Base-by-base conservation (phyloP, 2,329 filamentous ascomycete genomes). In the Chalaropsis ovoidea region DNA sequence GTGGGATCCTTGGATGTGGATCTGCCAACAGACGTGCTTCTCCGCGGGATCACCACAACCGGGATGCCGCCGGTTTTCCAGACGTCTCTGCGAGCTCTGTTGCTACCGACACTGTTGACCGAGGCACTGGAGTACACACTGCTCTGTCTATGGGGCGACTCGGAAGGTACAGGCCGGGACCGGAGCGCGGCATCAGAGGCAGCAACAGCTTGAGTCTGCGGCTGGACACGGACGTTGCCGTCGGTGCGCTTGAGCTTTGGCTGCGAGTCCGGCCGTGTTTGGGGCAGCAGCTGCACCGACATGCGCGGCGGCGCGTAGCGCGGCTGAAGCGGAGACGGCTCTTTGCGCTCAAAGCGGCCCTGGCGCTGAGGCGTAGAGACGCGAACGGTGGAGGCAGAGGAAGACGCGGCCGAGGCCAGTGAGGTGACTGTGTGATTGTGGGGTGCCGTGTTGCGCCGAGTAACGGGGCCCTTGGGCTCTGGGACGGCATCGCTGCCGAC, bases 31-130 rank as follows among this genome's bases (percentile, higher is more conserved):
- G 82, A 85, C 6, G 83, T 81, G 17, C 74, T 76, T 17, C 84
- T 81, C 65, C 82, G 80, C 6, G 84, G 84, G 62, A 87, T 80
- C 22, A 87, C 77, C 6, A 86, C 78, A 7, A 87, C 84, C 1
- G 84, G 84, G 10, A 87, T 83, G 1, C 77, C 82, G 7, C 84
- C 84, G 64, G 74, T 81, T 69, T 81, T 85, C 76, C 80, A 79
- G 2, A 86, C 75, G 41, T 85, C 82, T 17, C 80, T 79, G n/a
- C 84, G 77, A 3, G 82, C 81, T 69, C 77, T 82, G 7, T 76
- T 76, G 69, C 81, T 85, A 0, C 79, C 77, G 2, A 80, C 74
- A 5, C 82, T 82, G 68, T 76, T 81, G 27, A 72, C 69, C 0
- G 81, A 81, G 2, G 74, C 73, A 45, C 73, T 80, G 1, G 82